These are phyloP conservation scores for Podaxis sp. DNA, from an alignment of 768 basidiomycete species.

Conservation along the genomic window DNA sequence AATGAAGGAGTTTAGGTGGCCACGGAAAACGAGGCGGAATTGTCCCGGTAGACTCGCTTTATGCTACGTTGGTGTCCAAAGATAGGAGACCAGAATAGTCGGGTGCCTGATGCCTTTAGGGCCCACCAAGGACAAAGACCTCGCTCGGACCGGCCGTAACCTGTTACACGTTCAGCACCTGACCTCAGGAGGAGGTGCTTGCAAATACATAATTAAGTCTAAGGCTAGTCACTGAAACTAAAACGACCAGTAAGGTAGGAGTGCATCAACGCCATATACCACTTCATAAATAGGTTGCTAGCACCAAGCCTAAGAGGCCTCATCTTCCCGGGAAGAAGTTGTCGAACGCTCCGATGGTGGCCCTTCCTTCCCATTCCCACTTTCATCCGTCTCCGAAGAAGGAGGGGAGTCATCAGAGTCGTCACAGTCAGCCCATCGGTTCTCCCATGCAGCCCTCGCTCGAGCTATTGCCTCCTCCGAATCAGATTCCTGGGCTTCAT, in stretches of 20 bases:
- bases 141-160: no score
- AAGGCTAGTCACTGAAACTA: neutral
- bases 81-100: no score
- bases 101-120: neutral
- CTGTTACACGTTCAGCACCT: neutral
- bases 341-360: neutral
- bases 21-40: neutral
- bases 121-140: neutral
- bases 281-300: neutral
- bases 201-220: neutral
- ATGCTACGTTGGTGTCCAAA: neutral
- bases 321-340: neutral
- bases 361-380: neutral
- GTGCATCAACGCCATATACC: neutral
- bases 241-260: neutral
- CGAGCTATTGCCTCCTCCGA: neutral
- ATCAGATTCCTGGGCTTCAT: neutral
- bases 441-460: neutral
- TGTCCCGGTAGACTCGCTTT: neutral
- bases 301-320: neutral
- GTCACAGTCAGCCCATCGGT: conserved; percentile 3
- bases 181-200: neutral
- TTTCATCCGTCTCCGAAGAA: neutral
- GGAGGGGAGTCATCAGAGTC: conserved; percentile 1
- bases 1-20: neutral